phyloP scores from a whole-genome alignment of 2,329 filamentous ascomycete species.

The Cryphonectria nitschkei region DNA sequence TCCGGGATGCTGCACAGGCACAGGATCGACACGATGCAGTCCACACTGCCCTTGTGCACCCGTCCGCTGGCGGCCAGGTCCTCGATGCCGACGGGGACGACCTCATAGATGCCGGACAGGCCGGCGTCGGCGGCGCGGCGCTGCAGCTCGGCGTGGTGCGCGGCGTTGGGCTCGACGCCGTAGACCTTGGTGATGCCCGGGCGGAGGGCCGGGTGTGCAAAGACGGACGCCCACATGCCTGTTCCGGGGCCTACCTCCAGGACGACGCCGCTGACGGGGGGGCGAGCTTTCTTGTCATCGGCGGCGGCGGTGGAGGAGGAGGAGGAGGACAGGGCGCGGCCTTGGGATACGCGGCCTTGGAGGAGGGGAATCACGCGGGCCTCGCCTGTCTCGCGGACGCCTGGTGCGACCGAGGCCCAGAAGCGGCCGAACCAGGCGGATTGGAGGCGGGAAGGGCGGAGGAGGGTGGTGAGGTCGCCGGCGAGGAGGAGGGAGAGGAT shows the following conservation, averaged over 20 bases:
- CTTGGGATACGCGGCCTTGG: constrained; percentile 49
- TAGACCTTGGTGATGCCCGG: constrained; percentile 52
- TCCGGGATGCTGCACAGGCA: constrained; percentile 68
- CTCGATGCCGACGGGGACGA: constrained; percentile 66
- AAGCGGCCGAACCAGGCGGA: constrained; percentile 64
- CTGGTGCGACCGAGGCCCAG: constrained; percentile 60
- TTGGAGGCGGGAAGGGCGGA: constrained; percentile 47
- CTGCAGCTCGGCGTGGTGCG: constrained; percentile 53
- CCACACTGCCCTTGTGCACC: constrained; percentile 55
- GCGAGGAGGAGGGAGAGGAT: constrained; percentile 53
- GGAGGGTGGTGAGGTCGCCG: constrained; percentile 49
- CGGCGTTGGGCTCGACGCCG: constrained; percentile 66
- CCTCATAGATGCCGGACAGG: constrained; percentile 60
- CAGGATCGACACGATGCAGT: constrained; percentile 63
- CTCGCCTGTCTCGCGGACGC: constrained; percentile 47
- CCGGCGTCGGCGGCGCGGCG: constrained; percentile 54
- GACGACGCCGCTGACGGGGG: constrained; percentile 50
- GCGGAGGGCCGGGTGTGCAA: constrained; percentile 35
- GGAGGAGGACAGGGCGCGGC: constrained; percentile 31
- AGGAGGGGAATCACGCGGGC: constrained; percentile 57
- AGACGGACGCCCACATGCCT: constrained; percentile 64
- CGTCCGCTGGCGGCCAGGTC: constrained; percentile 50
- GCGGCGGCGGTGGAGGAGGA: neutral
- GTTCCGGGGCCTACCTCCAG: constrained; percentile 52
- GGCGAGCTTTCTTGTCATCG: constrained; percentile 27